Evolutionary conservation across 2,329 filamentous ascomycete genomes (phyloP).

Genomic region (Colletotrichum sp.): DNA sequence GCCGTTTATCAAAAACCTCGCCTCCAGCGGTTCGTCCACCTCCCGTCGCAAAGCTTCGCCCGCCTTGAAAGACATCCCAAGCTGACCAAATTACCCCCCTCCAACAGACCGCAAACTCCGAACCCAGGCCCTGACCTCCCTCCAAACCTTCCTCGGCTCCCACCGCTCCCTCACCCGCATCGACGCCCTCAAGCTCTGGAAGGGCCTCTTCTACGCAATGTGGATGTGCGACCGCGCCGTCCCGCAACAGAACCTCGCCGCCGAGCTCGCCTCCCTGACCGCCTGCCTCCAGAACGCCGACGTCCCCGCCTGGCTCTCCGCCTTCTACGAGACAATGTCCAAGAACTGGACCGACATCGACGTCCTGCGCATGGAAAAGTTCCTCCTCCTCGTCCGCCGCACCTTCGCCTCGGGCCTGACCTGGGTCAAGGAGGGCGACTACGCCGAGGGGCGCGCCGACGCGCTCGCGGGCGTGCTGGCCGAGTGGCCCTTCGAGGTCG

Average conservation of each 20-base stretch:
- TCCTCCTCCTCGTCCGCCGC: slow-evolving; percentile 81
- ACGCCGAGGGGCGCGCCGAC: slow-evolving; percentile 36
- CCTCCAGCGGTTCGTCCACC: slow-evolving; percentile 73
- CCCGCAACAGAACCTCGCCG: slow-evolving; percentile 84
- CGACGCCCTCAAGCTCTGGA: slow-evolving; percentile 90
- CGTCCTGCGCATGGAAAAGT: slow-evolving; percentile 88
- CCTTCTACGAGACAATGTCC: slow-evolving; percentile 65
- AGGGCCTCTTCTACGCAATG: slow-evolving; percentile 89
- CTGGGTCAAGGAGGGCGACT: slow-evolving; percentile 39
- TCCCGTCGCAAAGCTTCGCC: not conserved
- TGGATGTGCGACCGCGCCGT: slow-evolving; percentile 92
- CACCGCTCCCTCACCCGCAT: slow-evolving; percentile 64
- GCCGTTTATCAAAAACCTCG: slow-evolving; percentile 84
- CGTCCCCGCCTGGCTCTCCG: slow-evolving; percentile 20
- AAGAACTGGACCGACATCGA: slow-evolving; percentile 75
- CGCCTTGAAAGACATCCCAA: not conserved
- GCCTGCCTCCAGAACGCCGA: slow-evolving; percentile 22
- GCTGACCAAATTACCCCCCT: not conserved
- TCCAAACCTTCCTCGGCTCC: slow-evolving; percentile 77
- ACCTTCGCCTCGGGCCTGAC: slow-evolving; percentile 76
- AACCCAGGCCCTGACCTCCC: slow-evolving; percentile 76
- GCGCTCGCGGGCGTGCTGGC: slow-evolving; percentile 39
- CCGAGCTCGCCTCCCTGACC: slow-evolving; percentile 74
- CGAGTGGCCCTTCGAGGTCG: slow-evolving; percentile 46
- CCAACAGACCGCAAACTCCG: slow-evolving; percentile 75